Percentiles rank a stretch among this genome's conserved stretches.
phyloP scores from a whole-genome alignment of 805 yeast species.

The Nakazawaea ishiwadae region DNA sequence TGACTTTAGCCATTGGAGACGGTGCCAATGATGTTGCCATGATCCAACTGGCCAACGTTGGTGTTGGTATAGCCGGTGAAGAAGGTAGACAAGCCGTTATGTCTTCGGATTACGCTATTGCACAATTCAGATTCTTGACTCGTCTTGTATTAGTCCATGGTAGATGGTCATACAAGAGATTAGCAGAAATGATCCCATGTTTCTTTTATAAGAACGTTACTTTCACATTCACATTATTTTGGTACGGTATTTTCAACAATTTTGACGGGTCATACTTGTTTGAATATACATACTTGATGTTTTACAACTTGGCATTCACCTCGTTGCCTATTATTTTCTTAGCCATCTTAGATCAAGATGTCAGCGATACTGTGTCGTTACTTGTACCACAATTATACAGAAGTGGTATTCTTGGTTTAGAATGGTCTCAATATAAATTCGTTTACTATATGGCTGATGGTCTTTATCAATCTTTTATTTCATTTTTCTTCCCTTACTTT shows the following conservation, averaged over 20 bases:
- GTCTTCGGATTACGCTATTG: conserved; percentile 85
- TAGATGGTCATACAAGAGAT: conserved; percentile 80
- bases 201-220: conserved; percentile 78
- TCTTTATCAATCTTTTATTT: conserved; percentile 64
- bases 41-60: conserved; percentile 86
- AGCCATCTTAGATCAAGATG: conserved; percentile 82
- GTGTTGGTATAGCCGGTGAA: conserved; percentile 89
- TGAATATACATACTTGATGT: conserved; percentile 76
- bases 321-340: conserved; percentile 75
- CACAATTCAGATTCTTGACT: conserved; percentile 71
- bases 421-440: conserved; percentile 68
- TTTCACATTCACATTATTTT: conserved; percentile 68
- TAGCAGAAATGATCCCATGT: conserved; percentile 79
- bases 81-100: conserved; percentile 88
- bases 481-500: conserved; percentile 72
- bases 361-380: conserved; percentile 60
- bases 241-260: conserved; percentile 72
- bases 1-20: conserved; percentile 86
- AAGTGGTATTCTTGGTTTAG: conserved; percentile 65
- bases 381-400: conserved; percentile 72
- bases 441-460: conserved; percentile 76
- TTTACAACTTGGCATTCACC: conserved; percentile 79
- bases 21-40: conserved; percentile 89
- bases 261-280: conserved; percentile 78
- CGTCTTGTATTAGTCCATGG: conserved; percentile 74